Conservation (phyloP, 768 basidiomycete genomes). For the Paxillus ammoniavirescens region DNA sequence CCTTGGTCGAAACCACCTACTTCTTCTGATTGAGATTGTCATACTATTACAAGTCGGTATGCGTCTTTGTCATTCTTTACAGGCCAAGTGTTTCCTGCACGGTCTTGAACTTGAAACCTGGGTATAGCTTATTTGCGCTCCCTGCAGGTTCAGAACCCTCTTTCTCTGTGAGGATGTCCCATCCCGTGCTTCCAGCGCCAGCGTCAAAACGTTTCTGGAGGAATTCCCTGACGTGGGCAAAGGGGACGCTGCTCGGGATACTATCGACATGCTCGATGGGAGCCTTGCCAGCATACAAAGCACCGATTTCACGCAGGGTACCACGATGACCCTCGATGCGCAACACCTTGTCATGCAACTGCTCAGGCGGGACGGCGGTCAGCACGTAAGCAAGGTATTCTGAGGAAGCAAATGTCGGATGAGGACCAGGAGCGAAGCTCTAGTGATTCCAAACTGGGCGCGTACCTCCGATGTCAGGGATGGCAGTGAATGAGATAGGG, state of each 20-base stretch:
- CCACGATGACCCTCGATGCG: slow-evolving; percentile 23
- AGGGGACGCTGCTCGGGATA: slow-evolving; percentile 16
- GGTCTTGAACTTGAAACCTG: slow-evolving; percentile 20
- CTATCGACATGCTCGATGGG: slow-evolving; percentile 15
- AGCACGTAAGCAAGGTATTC: slow-evolving; percentile 26
- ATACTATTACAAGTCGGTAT: background rate
- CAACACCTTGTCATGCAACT: slow-evolving; percentile 15
- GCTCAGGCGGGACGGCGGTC: slow-evolving; percentile 15
- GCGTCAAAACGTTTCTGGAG: slow-evolving; percentile 14
- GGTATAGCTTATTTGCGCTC: slow-evolving; percentile 19
- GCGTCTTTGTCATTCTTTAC: background rate
- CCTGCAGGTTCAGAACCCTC: slow-evolving; percentile 15
- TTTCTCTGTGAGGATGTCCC: slow-evolving; percentile 10
- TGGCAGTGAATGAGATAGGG: slow-evolving; percentile 19
- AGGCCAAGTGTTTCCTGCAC: slow-evolving; percentile 9
- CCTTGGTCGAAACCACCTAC: too few species aligned
- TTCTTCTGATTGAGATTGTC: background rate
- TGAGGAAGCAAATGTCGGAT: slow-evolving; percentile 18
- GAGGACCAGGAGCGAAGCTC: background rate
- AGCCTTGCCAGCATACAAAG: slow-evolving; percentile 7
- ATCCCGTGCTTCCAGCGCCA: slow-evolving; percentile 23
- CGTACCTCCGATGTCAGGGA: slow-evolving; percentile 25
- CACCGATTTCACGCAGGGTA: slow-evolving; percentile 13
- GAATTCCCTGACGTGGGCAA: slow-evolving; percentile 7
- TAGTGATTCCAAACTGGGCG: background rate